phyloP scores from a whole-genome alignment of 495 filamentous ascomycete species.

The Talaromyces liani region DNA sequence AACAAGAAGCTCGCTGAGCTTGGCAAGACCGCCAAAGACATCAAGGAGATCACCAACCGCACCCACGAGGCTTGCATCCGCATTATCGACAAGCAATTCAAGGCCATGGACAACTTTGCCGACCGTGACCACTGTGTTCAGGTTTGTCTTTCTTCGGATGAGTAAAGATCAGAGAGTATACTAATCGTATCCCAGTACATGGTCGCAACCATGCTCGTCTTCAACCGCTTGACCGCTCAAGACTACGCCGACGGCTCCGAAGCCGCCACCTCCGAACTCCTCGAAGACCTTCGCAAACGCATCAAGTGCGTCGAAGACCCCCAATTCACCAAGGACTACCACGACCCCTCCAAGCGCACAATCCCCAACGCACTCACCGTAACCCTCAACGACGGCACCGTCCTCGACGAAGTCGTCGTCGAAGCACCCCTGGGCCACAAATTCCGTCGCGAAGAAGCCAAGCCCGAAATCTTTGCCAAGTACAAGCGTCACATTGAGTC shows the following conservation, averaged over 20 bases:
- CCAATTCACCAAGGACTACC: conserved; percentile 90
- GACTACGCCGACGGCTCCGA: conserved; percentile 91
- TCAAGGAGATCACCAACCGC: conserved; percentile 85
- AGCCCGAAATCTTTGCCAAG: conserved; percentile 90
- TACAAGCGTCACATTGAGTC: conserved; percentile 85
- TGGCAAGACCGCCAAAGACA: conserved; percentile 91
- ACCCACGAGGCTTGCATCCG: conserved; percentile 97
- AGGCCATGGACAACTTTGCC: conserved; percentile 98
- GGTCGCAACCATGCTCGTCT: conserved; percentile 90
- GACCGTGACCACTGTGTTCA: conserved; percentile 99
- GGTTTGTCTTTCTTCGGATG: conserved; percentile 3
- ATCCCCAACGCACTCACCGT: conserved; percentile 95
- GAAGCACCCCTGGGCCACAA: conserved; percentile 94
- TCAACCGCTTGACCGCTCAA: conserved; percentile 79
- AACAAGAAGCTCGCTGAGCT: conserved; percentile 70
- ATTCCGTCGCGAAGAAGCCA: conserved; percentile 88
- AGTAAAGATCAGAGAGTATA: background rate
- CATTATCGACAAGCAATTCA: conserved; percentile 99
- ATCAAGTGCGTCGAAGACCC: conserved; percentile 95
- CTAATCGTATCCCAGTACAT: conserved; percentile 59
- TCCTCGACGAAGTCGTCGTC: conserved; percentile 83
- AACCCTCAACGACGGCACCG: conserved; percentile 89
- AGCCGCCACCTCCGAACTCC: conserved; percentile 80
- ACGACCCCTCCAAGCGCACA: conserved; percentile 82
- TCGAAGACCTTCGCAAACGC: conserved; percentile 82